Conservation (phyloP, 306 rosid genomes). For the Adenanthera pavonina region DNA sequence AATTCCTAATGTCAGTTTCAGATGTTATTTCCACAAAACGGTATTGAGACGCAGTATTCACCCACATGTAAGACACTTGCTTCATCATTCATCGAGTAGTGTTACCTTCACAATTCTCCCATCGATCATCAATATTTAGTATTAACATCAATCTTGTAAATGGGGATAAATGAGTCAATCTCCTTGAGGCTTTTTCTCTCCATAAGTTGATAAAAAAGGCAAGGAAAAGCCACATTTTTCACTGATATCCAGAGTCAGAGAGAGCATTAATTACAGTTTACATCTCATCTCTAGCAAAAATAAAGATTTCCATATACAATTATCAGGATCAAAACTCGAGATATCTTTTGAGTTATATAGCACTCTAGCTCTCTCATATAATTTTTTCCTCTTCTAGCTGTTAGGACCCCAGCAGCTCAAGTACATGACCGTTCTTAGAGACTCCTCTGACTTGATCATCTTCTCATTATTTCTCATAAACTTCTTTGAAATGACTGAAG, state of each 20-base stretch:
- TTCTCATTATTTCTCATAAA: conserved; percentile 47
- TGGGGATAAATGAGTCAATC: neutral
- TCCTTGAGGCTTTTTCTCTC: neutral
- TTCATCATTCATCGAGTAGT: neutral
- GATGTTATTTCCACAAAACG: neutral
- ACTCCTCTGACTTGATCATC: conserved; percentile 63
- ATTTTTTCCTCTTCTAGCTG: conserved; percentile 25
- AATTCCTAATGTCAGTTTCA: too few relatives aligned
- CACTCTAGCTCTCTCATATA: neutral
- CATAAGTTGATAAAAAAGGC: too few relatives aligned
- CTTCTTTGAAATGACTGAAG: conserved; percentile 39
- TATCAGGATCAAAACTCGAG: neutral
- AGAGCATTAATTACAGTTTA: neutral
- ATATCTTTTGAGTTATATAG: too few relatives aligned
- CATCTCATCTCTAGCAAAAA: neutral
- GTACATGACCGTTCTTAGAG: conserved; percentile 71
- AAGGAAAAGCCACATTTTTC: neutral
- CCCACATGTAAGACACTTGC: too few relatives aligned
- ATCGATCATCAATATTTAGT: neutral
- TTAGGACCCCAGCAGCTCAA: conserved; percentile 85
- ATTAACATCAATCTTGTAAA: neutral
- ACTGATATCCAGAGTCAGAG: conserved; percentile 1
- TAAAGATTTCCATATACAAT: neutral
- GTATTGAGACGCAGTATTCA: neutral
- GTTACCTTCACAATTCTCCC: neutral